Percentiles rank a stretch among this genome's conserved stretches.
Conservation (phyloP, 2,329 filamentous ascomycete genomes). For the Parastagonospora avenae region DNA sequence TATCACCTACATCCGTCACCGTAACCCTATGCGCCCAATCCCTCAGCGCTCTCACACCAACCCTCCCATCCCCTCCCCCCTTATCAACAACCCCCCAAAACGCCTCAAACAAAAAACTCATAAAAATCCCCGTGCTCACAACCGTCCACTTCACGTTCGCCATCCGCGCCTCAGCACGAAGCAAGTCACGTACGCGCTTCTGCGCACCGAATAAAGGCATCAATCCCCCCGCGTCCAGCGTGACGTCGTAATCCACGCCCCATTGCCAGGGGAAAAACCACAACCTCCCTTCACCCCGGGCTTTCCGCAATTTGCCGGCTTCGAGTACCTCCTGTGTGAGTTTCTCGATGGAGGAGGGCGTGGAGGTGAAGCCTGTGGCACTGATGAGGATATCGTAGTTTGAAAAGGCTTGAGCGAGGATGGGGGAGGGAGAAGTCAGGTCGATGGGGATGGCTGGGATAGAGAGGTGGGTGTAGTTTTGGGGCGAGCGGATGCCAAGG, state of each 20-base stretch:
- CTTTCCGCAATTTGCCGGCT: conserved; percentile 51
- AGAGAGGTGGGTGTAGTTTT: conserved; percentile 43
- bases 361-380: conserved; percentile 65
- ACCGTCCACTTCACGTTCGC: conserved; percentile 63
- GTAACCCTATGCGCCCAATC: conserved; percentile 67
- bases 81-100: conserved; percentile 67
- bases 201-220: conserved; percentile 74
- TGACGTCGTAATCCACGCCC: conserved; percentile 71
- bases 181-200: conserved; percentile 48
- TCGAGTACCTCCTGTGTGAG: conserved; percentile 61
- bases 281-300: conserved; percentile 4
- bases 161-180: conserved; percentile 24
- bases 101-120: conserved; percentile 69
- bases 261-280: conserved; percentile 75
- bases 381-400: conserved; percentile 62
- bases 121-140: conserved; percentile 72
- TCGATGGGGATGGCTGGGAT: conserved; percentile 50
- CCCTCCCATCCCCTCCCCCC: background rate
- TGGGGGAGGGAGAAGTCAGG: conserved; percentile 38
- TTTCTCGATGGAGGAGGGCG: conserved; percentile 62
- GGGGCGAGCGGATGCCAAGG: conserved; percentile 60
- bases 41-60: conserved; percentile 60
- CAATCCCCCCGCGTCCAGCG: conserved; percentile 60
- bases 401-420: conserved; percentile 42
- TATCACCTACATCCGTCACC: conserved; percentile 67